Base-by-base conservation (phyloP, 2,329 filamentous ascomycete species). In the Arthrobotrys iridis region DNA sequence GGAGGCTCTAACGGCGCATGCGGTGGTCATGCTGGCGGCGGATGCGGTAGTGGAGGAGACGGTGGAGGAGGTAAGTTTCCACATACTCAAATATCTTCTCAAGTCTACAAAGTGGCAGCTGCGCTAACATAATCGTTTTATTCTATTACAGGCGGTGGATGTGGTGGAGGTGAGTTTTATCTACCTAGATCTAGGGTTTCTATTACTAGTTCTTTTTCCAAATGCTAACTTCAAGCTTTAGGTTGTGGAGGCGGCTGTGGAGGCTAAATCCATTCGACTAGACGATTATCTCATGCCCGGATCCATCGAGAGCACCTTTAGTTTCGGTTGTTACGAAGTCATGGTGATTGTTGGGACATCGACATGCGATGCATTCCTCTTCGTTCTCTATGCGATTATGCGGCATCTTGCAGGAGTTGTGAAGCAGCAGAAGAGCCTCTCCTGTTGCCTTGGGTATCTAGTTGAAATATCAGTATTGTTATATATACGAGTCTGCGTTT, bases 31-130 rank as follows among this genome's bases (percentile, higher is more conserved):
- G 58, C 46, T 26, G 66, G 66, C 8, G 66, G 66, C 6, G 43
- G 66, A 5, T 50, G 66, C 13, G 48, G 66, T 28, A 43, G 66
- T 20, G 66, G 46, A 48, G 66, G 50, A 33, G 65, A 46, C 26
- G 59, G 67, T 37, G 48, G 48, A 3, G 68, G 60, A 7, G 66
- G 66, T 73, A 45, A 48, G 67, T 52, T 48, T 55, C 28, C 30
- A 26, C 28, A 40, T 41, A 11, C 3, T 7, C 11, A 18, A 45
- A 43, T 60, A 10, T 1, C 5, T 24, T 40, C 4, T 10, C 5
- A 35, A 11, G 15, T 57, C 6, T 3, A 26, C n/a, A 41, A 26
- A 18, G 22, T 26, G 6, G 18, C 8, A 30, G 18, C 13, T 8
- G 5, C 4, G 20, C 41, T 57, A 26, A 48, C 48, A 40, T 58